Conservation (phyloP, 31 red algal species). For the Odonthalia washingtoniensis region DNA sequence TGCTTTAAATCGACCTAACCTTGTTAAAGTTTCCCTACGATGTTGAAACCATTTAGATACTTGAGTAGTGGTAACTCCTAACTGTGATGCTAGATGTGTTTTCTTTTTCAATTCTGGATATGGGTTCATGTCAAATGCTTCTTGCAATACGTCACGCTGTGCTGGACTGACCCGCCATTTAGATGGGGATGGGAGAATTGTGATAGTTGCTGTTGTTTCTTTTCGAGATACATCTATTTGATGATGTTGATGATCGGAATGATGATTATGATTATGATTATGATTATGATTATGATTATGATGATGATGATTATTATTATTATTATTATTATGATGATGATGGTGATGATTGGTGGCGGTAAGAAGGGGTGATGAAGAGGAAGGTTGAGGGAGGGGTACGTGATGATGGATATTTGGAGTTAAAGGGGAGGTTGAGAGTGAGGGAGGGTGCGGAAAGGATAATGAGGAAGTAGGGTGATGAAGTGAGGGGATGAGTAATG, state of each 20-base stretch:
- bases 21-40: conserved; percentile 63
- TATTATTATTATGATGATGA: background rate
- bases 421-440: background rate
- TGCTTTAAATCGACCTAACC: conserved; percentile 68
- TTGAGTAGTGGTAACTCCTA: conserved; percentile 70
- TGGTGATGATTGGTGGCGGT: background rate
- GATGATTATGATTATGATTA: conserved; percentile 9
- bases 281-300: conserved; percentile 6
- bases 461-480: background rate
- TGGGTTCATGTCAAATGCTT: conserved; percentile 62
- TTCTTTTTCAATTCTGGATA: conserved; percentile 66
- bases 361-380: conserved; percentile 28
- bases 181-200: conserved; percentile 19
- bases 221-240: background rate
- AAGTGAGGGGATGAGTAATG: background rate
- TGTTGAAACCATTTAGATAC: conserved; percentile 89
- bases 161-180: conserved; percentile 68
- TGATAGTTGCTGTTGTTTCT: background rate
- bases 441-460: background rate
- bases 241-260: background rate
- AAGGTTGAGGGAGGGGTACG: conserved; percentile 6
- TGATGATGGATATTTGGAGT: conserved; percentile 7
- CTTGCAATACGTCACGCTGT: conserved; percentile 56
- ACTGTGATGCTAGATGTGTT: conserved; percentile 49
- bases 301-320: conserved; percentile 17